Evolutionary conservation across 2,329 filamentous ascomycete species (phyloP).

Genomic region (Fusarium mangiferae): DNA sequence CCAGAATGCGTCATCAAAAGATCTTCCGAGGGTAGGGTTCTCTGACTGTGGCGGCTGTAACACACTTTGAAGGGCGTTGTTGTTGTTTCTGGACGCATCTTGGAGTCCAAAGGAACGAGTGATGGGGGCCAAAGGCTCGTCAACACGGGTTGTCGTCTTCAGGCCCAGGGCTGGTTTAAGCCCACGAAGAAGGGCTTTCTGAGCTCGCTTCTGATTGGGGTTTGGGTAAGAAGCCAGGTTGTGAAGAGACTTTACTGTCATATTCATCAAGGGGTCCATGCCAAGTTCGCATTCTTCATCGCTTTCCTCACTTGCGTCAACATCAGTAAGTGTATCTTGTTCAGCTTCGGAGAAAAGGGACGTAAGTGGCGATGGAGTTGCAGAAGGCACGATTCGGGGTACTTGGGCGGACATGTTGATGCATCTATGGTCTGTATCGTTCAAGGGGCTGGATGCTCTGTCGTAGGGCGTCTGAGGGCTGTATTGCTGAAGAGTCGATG

Average conservation of each 20-base stretch:
- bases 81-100: slow-evolving; percentile 19
- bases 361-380: slow-evolving; percentile 34
- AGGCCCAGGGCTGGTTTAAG: slow-evolving; percentile 38
- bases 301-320: slow-evolving; percentile 42
- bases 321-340: slow-evolving; percentile 30
- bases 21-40: slow-evolving; percentile 3
- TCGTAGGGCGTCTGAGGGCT: slow-evolving; percentile 66
- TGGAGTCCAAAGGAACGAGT: slow-evolving; percentile 3
- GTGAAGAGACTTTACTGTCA: slow-evolving; percentile 60
- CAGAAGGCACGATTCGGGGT: slow-evolving; percentile 44
- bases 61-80: not conserved
- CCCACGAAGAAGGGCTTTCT: slow-evolving; percentile 55
- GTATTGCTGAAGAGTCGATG: slow-evolving; percentile 52
- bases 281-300: slow-evolving; percentile 46
- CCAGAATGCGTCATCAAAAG: slow-evolving; percentile 18
- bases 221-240: slow-evolving; percentile 67
- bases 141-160: slow-evolving; percentile 19
- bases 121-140: slow-evolving; percentile 15
- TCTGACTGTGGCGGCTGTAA: slow-evolving; percentile 22
- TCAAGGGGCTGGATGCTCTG: slow-evolving; percentile 58
- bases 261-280: slow-evolving; percentile 50
- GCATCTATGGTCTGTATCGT: slow-evolving; percentile 40
- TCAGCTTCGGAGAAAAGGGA: slow-evolving; percentile 32
- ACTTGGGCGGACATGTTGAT: slow-evolving; percentile 43
- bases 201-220: slow-evolving; percentile 63